Evolutionary conservation across 805 yeast species (phyloP).

Genomic region (Starmerella stellata): DNA sequence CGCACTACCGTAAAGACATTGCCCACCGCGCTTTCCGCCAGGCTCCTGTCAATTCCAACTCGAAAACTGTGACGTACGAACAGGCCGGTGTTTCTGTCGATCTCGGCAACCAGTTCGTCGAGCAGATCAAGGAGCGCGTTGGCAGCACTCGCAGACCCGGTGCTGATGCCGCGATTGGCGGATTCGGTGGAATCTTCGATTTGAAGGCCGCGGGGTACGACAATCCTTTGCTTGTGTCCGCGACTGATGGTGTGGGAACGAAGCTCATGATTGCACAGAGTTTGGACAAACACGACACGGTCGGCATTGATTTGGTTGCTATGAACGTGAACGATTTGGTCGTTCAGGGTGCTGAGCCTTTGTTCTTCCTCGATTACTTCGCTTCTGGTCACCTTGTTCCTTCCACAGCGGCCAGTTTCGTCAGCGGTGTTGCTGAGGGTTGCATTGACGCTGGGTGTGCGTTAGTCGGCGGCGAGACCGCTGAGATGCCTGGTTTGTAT

Average conservation of each 20-base stretch:
- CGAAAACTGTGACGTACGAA: slow-evolving; percentile 54
- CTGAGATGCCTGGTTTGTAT: slow-evolving; percentile 99
- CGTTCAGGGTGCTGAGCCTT: slow-evolving; percentile 98
- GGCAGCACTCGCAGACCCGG: slow-evolving; percentile 88
- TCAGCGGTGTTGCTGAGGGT: slow-evolving; percentile 90
- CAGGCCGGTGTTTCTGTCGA: slow-evolving; percentile 97
- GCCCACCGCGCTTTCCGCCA: slow-evolving; percentile 89
- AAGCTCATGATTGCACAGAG: slow-evolving; percentile 87
- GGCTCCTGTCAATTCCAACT: slow-evolving; percentile 11
- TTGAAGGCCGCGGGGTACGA: slow-evolving; percentile 69
- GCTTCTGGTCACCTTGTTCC: slow-evolving; percentile 88
- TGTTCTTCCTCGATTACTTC: slow-evolving; percentile 85
- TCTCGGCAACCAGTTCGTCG: slow-evolving; percentile 78
- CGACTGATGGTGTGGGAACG: slow-evolving; percentile 99
- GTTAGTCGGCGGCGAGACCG: slow-evolving; percentile 95
- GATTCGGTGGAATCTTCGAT: slow-evolving; percentile 95
- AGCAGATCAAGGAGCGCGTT: slow-evolving; percentile 75
- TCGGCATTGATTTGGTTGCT: slow-evolving; percentile 95
- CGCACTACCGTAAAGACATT: slow-evolving; percentile 78
- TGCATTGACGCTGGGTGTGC: slow-evolving; percentile 94
- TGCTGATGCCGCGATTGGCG: slow-evolving; percentile 96
- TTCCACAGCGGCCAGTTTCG: slow-evolving; percentile 68
- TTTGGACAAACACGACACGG: slow-evolving; percentile 81
- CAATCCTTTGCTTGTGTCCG: slow-evolving; percentile 70
- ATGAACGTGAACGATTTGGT: slow-evolving; percentile 97